These are phyloP conservation scores for Inosperma sp. DNA, from an alignment of 768 basidiomycete species.

Conservation along the genomic window DNA sequence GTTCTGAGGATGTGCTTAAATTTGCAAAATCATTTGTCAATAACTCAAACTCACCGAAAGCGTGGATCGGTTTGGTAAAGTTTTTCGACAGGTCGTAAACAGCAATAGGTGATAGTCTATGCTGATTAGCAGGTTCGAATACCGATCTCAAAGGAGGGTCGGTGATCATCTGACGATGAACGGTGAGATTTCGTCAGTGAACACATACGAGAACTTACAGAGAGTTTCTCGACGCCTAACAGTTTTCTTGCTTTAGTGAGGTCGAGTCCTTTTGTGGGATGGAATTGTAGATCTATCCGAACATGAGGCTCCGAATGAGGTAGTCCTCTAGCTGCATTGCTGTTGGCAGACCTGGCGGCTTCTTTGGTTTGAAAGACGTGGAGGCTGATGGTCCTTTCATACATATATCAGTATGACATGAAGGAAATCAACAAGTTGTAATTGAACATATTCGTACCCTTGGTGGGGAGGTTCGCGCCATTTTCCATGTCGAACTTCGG, in stretches of 20 bases:
- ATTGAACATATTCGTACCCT: neutral
- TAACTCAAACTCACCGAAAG: slow-evolving; percentile 16
- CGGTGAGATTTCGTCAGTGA: too few species aligned
- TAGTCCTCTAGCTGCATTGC: neutral
- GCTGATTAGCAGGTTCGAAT: slow-evolving; percentile 16
- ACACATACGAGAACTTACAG: slow-evolving; percentile 6
- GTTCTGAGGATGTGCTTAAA: slow-evolving; percentile 12
- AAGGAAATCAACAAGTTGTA: neutral
- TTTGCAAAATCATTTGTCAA: neutral
- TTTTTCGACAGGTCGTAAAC: slow-evolving; percentile 19
- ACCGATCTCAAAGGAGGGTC: slow-evolving; percentile 10
- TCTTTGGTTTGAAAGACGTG: slow-evolving; percentile 6
- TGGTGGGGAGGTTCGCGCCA: neutral
- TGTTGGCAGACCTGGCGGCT: slow-evolving; percentile 5
- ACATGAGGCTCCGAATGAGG: neutral
- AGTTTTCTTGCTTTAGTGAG: slow-evolving; percentile 6
- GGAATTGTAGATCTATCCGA: slow-evolving; percentile 6
- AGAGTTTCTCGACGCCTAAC: slow-evolving; percentile 9
- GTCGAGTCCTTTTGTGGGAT: slow-evolving; percentile 3
- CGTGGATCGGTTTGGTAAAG: slow-evolving; percentile 16
- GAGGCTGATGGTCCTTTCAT: slow-evolving; percentile 5
- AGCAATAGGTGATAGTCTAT: slow-evolving; percentile 19
- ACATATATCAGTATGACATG: neutral
- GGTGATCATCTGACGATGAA: slow-evolving; percentile 17
- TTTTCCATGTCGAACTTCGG: neutral